Conservation (phyloP, 139 green algal species). For the Picochlorum sp. region DNA sequence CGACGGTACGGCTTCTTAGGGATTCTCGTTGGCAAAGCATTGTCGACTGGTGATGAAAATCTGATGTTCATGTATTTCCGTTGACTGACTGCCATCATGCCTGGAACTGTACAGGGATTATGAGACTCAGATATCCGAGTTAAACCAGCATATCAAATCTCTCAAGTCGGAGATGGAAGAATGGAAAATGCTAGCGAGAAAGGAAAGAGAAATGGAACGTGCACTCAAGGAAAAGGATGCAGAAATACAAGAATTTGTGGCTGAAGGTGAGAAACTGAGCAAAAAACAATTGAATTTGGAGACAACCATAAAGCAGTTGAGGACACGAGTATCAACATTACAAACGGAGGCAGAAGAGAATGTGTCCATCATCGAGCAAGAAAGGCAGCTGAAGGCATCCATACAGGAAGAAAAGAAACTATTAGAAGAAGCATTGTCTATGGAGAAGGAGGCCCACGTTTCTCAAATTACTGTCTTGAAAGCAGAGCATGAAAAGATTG, state of each 20-base stretch:
- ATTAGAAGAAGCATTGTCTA: constrained; percentile 37
- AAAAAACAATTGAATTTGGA: constrained; percentile 72
- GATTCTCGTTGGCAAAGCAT: no score
- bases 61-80: not conserved
- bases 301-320: constrained; percentile 59
- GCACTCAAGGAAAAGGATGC: constrained; percentile 86
- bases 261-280: constrained; percentile 64
- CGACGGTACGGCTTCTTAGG: no score
- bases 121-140: constrained; percentile 31
- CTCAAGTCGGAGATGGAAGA: not conserved
- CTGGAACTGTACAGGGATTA: not conserved
- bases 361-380: not conserved
- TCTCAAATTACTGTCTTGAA: constrained; percentile 43
- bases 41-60: no score
- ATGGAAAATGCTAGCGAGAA: not conserved
- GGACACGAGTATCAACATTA: constrained; percentile 33
- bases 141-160: not conserved
- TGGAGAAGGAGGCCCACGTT: constrained; percentile 25
- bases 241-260: constrained; percentile 70
- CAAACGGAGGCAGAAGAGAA: constrained; percentile 30
- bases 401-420: constrained; percentile 7
- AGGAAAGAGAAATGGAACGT: constrained; percentile 41
- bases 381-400: constrained; percentile 2
- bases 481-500: constrained; percentile 37
- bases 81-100: not conserved